Evolutionary conservation across 192 early-diverging fungal genomes (phyloP).

Genomic region (Phlyctochytrium planicorne): DNA sequence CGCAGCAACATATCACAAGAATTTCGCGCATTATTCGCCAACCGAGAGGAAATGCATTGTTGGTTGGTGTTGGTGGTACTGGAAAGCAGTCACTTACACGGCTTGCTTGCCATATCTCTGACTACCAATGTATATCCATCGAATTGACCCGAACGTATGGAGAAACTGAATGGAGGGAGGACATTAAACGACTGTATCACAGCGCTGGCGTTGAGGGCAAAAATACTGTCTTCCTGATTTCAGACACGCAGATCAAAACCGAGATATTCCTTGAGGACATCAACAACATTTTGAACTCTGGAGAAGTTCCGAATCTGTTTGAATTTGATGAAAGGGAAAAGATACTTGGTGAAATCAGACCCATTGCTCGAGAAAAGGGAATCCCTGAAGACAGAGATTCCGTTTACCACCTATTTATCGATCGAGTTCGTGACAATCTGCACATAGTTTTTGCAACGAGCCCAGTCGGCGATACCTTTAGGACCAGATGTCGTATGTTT

Average conservation of each 20-base stretch:
- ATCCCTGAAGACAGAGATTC: conserved; percentile 56
- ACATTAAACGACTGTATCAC: conserved; percentile 54
- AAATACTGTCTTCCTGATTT: conserved; percentile 58
- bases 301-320: conserved; percentile 61
- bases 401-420: conserved; percentile 62
- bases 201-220: conserved; percentile 59
- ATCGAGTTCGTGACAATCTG: conserved; percentile 56
- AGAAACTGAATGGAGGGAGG: conserved; percentile 58
- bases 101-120: conserved; percentile 61
- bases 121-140: conserved; percentile 56
- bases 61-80: conserved; percentile 60
- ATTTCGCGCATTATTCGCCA: conserved; percentile 59
- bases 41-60: conserved; percentile 58
- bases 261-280: conserved; percentile 61
- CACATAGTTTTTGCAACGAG: conserved; percentile 61
- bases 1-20: conserved; percentile 59
- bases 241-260: conserved; percentile 61
- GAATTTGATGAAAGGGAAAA: conserved; percentile 61
- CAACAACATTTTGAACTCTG: conserved; percentile 61
- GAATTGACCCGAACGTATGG: conserved; percentile 61
- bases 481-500: conserved; percentile 59
- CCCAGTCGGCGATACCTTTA: conserved; percentile 59
- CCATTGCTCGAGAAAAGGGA: conserved; percentile 52
- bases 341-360: conserved; percentile 54
- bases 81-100: conserved; percentile 61